These are phyloP conservation scores for Waltergamsia citrina DNA, from an alignment of 2,329 filamentous ascomycete genomes.

Conservation along the genomic window DNA sequence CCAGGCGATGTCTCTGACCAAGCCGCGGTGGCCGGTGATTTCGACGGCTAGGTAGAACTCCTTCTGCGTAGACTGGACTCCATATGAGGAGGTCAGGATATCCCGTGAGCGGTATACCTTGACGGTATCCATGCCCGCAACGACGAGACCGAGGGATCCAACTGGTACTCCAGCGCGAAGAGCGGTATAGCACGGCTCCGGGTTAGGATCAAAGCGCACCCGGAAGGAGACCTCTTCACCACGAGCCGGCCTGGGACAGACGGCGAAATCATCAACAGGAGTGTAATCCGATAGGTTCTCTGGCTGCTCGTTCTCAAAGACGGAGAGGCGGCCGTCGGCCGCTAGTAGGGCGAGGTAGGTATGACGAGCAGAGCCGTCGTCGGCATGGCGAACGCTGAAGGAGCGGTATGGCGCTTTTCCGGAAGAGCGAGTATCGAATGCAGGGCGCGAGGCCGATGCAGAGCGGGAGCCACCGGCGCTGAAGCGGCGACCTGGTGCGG, in stretches of 20 bases:
- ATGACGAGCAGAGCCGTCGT: constrained; percentile 69
- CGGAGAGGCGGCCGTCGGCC: constrained; percentile 66
- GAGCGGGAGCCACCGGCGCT: constrained; percentile 41
- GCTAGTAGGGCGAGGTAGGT: constrained; percentile 81
- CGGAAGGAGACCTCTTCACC: constrained; percentile 84
- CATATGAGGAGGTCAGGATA: constrained; percentile 40
- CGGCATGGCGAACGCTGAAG: constrained; percentile 75
- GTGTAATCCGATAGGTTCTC: constrained; percentile 73
- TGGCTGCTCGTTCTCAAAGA: constrained; percentile 79
- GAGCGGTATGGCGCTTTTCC: constrained; percentile 58
- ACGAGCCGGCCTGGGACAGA: constrained; percentile 60
- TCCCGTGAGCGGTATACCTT: constrained; percentile 72
- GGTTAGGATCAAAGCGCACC: constrained; percentile 82
- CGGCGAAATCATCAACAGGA: constrained; percentile 64
- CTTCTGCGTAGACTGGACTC: constrained; percentile 47
- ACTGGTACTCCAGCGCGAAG: constrained; percentile 71
- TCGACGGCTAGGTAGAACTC: constrained; percentile 81
- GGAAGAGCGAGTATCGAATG: constrained; percentile 47
- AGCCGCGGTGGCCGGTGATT: constrained; percentile 60
- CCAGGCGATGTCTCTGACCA: constrained; percentile 88
- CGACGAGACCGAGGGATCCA: constrained; percentile 72
- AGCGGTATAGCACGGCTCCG: constrained; percentile 68
- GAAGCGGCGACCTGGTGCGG: constrained; percentile 74
- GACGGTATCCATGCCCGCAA: constrained; percentile 77
- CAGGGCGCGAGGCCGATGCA: constrained; percentile 33